Evolutionary conservation across 352 stramenopile genomes (phyloP).

Genomic region (Pseudoperonospora humuli): DNA sequence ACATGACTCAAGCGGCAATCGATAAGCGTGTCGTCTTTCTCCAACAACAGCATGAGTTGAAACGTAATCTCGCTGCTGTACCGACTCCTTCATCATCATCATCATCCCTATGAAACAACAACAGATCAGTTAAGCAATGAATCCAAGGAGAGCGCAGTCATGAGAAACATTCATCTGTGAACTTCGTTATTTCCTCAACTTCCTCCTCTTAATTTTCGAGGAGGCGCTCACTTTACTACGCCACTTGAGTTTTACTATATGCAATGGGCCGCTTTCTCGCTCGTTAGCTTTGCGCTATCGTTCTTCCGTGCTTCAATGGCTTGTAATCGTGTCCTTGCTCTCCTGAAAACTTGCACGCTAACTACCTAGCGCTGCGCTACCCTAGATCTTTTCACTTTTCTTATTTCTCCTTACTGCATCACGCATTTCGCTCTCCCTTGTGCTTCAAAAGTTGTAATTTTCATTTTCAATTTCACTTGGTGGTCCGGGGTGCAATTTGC

Average conservation of each 20-base stretch:
- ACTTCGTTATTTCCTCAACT: conserved; percentile 35
- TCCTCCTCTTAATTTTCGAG: conserved; percentile 25
- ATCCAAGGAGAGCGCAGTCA: conserved; percentile 2
- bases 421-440: conserved; percentile 22
- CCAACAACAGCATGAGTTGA: conserved; percentile 26
- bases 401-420: conserved; percentile 31
- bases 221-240: conserved; percentile 35
- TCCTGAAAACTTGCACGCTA: conserved; percentile 13
- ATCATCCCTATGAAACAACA: too few relatives aligned
- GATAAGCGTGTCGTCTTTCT: conserved; percentile 27
- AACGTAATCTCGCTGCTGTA: too few relatives aligned
- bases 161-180: conserved; percentile 32
- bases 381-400: conserved; percentile 24
- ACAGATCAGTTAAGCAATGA: background rate
- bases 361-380: conserved; percentile 11
- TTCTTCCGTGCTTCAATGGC: conserved; percentile 9
- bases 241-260: conserved; percentile 35
- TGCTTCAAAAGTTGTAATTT: conserved; percentile 43
- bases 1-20: conserved; percentile 26
- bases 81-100: too few relatives aligned
- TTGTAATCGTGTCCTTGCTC: conserved; percentile 3
- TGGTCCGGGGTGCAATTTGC: conserved; percentile 20
- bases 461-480: conserved; percentile 30
- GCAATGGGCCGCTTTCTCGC: conserved; percentile 14
- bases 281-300: conserved; percentile 3